Percentiles rank a stretch among this genome's conserved stretches.
Conservation (phyloP, 108 stramenopile species). For the Ochromonas danica region DNA sequence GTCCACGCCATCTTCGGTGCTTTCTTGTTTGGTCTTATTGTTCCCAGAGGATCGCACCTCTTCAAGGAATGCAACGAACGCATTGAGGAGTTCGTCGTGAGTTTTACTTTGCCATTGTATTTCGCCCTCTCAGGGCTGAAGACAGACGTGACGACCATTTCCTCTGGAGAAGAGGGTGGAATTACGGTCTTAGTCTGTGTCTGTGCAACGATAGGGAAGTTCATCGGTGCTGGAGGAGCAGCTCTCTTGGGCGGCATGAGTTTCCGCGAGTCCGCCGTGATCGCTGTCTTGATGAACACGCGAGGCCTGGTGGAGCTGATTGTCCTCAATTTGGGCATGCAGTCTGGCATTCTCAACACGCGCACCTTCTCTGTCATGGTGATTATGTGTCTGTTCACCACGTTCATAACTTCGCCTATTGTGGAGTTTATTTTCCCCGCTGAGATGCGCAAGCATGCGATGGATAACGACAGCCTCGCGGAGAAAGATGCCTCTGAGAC, state of each 20-base stretch:
- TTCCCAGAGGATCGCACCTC: slow-evolving; percentile 33
- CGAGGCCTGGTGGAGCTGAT: slow-evolving; percentile 47
- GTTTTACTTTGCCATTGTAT: slow-evolving; percentile 46
- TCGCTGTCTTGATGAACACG: slow-evolving; percentile 51
- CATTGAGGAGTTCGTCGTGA: slow-evolving; percentile 45
- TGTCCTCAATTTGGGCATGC: slow-evolving; percentile 48
- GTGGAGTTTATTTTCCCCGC: slow-evolving; percentile 38
- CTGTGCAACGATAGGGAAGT: slow-evolving; percentile 42
- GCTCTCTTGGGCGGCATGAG: slow-evolving; percentile 42
- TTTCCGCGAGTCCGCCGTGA: slow-evolving; percentile 40
- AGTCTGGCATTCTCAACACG: slow-evolving; percentile 29
- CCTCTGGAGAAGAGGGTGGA: slow-evolving; percentile 38
- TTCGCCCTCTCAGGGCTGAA: slow-evolving; percentile 48
- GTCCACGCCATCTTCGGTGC: slow-evolving; percentile 51
- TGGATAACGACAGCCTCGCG: background rate
- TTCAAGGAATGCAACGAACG: slow-evolving; percentile 41
- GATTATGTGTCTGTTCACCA: slow-evolving; percentile 37
- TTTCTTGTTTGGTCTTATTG: slow-evolving; percentile 43
- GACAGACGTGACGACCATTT: slow-evolving; percentile 44
- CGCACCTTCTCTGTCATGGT: slow-evolving; percentile 38
- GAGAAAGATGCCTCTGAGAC: too few species aligned
- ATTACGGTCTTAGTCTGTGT: slow-evolving; percentile 41
- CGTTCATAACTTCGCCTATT: slow-evolving; percentile 30
- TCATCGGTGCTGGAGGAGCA: slow-evolving; percentile 37
- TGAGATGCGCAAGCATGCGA: background rate